Conservation (phyloP, 345 rosid genomes). For the Carallia pectinifolia region DNA sequence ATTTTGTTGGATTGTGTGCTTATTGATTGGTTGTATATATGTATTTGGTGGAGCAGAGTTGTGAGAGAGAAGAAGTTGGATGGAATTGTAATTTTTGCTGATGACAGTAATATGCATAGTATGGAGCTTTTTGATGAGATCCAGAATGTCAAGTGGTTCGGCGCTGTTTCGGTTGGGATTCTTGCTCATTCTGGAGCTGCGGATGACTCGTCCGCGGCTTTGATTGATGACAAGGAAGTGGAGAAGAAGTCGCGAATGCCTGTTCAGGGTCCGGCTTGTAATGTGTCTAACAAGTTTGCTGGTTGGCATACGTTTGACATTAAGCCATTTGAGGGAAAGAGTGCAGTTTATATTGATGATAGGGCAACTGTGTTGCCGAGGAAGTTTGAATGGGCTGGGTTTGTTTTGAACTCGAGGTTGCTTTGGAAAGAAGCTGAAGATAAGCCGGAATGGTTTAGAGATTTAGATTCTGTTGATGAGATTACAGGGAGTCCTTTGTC, state of each 20-base stretch:
- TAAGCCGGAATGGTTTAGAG: conserved; percentile 81
- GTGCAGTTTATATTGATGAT: conserved; percentile 72
- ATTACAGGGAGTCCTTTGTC: conserved; percentile 70
- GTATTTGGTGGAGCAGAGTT: conserved; percentile 50
- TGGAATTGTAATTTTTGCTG: conserved; percentile 89
- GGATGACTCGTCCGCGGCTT: conserved; percentile 41
- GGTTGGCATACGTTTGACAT: conserved; percentile 92
- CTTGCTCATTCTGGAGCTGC: conserved; percentile 55
- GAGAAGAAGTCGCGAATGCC: conserved; percentile 54
- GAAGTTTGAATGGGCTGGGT: conserved; percentile 96
- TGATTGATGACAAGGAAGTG: conserved; percentile 29
- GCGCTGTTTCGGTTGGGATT: conserved; percentile 82
- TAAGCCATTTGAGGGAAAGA: conserved; percentile 55
- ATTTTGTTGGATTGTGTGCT: conserved; percentile 16
- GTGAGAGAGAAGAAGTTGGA: conserved; percentile 86
- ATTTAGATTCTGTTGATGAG: conserved; percentile 51
- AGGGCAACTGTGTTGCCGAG: conserved; percentile 77
- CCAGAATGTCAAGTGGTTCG: conserved; percentile 90
- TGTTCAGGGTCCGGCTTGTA: conserved; percentile 96
- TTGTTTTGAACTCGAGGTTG: conserved; percentile 83
- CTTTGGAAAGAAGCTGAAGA: conserved; percentile 73
- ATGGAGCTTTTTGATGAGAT: conserved; percentile 95
- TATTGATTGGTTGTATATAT: conserved; percentile 11
- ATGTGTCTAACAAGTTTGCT: conserved; percentile 54
- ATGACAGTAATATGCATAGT: conserved; percentile 96